A percentile compares a stretch with the other conserved stretches of the same genome.
Conservation (phyloP, 2,329 filamentous ascomycete species). For the Aspergillus puulaauensis region DNA sequence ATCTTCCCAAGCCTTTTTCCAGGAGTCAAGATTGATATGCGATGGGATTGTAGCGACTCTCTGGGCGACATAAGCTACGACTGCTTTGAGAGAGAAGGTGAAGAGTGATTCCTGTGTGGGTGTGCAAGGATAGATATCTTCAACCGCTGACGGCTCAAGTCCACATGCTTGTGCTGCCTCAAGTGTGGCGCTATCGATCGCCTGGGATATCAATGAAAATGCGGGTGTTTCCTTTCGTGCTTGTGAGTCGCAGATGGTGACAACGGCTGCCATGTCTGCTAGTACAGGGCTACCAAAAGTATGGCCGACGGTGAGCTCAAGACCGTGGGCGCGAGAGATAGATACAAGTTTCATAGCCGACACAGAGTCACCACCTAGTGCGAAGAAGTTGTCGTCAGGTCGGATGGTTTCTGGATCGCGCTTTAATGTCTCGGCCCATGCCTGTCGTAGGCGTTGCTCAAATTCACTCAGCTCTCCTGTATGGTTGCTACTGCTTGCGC, state of each 20-base stretch:
- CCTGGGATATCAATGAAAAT: constrained; percentile 35
- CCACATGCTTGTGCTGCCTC: constrained; percentile 41
- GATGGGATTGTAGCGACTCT: constrained; percentile 39
- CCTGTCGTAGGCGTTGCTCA: constrained; percentile 32
- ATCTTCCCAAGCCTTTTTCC: constrained; percentile 47
- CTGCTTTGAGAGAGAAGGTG: constrained; percentile 45
- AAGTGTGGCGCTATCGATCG: constrained; percentile 29
- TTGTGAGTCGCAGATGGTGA: constrained; percentile 27
- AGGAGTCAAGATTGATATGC: constrained; percentile 35
- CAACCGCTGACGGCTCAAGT: constrained; percentile 25
- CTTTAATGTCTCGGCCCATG: constrained; percentile 35
- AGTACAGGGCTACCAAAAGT: constrained; percentile 36
- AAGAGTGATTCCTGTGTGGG: constrained; percentile 45
- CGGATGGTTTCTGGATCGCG: constrained; percentile 35
- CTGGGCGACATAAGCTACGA: constrained; percentile 47
- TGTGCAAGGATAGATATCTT: constrained; percentile 45
- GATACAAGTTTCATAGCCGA: constrained; percentile 36
- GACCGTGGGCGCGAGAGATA: constrained; percentile 28
- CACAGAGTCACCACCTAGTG: constrained; percentile 36
- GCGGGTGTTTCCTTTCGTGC: constrained; percentile 24
- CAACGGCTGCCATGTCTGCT: constrained; percentile 44
- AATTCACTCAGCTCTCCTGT: constrained; percentile 28
- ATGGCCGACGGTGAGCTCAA: constrained; percentile 36
- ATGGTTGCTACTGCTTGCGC: constrained; percentile 12
- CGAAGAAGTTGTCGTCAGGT: constrained; percentile 38